A percentile compares a stretch with the other conserved stretches of the same genome.
Evolutionary conservation across 495 filamentous ascomycete species (phyloP).

Genomic region (Oidiodendron maius): DNA sequence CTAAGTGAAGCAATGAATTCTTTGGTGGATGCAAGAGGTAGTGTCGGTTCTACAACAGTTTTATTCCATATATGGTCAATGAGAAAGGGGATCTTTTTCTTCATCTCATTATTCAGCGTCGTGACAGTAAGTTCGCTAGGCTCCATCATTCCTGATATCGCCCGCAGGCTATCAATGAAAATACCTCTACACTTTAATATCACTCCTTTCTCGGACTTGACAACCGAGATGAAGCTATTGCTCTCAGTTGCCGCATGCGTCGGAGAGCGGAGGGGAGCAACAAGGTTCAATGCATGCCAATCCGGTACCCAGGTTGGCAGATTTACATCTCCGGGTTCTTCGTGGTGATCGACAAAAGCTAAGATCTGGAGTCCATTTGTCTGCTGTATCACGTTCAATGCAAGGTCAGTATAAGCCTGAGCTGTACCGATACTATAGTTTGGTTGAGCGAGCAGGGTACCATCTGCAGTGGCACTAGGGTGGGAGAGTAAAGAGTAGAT

Average conservation of each 20-base stretch:
- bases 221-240: neutral
- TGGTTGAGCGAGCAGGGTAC: slow-evolving; percentile 5
- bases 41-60: slow-evolving; percentile 2
- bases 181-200: slow-evolving; percentile 4
- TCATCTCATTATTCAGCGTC: slow-evolving; percentile 3
- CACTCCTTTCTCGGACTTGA: neutral
- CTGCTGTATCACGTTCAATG: slow-evolving; percentile 5
- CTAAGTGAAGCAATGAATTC: slow-evolving; percentile 6
- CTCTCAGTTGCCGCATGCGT: slow-evolving; percentile 4
- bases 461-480: slow-evolving; percentile 6
- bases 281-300: slow-evolving; percentile 11
- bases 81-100: slow-evolving; percentile 12
- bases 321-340: slow-evolving; percentile 1
- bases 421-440: slow-evolving; percentile 6
- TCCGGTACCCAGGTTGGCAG: slow-evolving; percentile 12
- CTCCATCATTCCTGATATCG: slow-evolving; percentile 8
- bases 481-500: slow-evolving; percentile 9
- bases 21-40: slow-evolving; percentile 1
- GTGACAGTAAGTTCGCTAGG: slow-evolving; percentile 11
- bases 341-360: slow-evolving; percentile 12
- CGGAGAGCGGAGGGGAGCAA: slow-evolving; percentile 9
- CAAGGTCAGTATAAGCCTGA: slow-evolving; percentile 7
- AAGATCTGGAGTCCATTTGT: slow-evolving; percentile 9
- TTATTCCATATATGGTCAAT: slow-evolving; percentile 12
- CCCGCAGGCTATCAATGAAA: slow-evolving; percentile 4